Evolutionary conservation across 2,329 filamentous ascomycete genomes (phyloP), one percentile per base, ranked within the genome.

Genomic region (Onygenales sp.): DNA sequence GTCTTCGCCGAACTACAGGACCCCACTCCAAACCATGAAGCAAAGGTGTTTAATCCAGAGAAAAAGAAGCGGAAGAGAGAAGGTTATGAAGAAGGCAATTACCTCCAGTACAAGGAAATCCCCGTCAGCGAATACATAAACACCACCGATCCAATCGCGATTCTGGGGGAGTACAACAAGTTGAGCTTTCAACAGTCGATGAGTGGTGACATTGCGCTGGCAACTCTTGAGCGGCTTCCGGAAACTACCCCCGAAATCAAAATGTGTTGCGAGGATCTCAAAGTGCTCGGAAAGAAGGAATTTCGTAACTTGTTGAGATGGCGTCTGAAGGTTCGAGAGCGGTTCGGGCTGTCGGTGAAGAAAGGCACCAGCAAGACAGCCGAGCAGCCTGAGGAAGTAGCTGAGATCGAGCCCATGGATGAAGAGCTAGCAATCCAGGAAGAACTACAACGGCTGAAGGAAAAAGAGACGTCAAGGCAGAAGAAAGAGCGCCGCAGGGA

Each of bases 41-140:
- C 93, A 41, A 95, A 95, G 69, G 93, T 98, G 2, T 98, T 92
- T 77, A 96, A 98, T 60, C 93, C 93, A 0, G 93, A 98, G 67
- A 78, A 89, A 66, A 98, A 97, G 79, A 98, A 96, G 82, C 79
- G 93, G 55, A 97, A 96, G 81, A 80, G 93, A 76, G 92, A 95
- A 44, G 93, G 93, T 78, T 98, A 98, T 60, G 92, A 97, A 60
- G 93, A 98, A 70, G 92, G 89, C 38, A 90, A 98, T 60, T 95
- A 86, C 69, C 92, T 84, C 4, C 89, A 95, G 63, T 95, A 87
- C 76, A 95, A 96, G 68, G 89, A 95, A 65, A 81, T 87, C 2
- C 76, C 89, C 0, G 92, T 91, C 0, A 93, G 85, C 67, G 89
- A 96, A 53, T 98, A 97, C 66, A 91, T 98, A 58, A 87, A 97